These are phyloP conservation scores for Actinidia chinensis DNA, from an alignment of 179 eudicot species.

Conservation along the genomic window DNA sequence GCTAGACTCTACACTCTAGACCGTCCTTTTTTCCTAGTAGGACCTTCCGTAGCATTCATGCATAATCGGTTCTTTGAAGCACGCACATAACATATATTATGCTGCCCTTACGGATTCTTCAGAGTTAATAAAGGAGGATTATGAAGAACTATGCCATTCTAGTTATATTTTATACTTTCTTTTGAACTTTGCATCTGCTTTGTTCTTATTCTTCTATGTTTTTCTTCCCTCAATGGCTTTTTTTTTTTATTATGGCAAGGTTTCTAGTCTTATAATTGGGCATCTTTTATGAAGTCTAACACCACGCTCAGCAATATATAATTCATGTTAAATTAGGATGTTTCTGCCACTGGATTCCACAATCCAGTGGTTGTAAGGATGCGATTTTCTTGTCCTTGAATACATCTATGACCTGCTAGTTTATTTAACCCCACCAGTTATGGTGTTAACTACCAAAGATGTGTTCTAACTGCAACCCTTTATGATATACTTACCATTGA, in stretches of 20 bases:
- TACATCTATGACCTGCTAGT: background rate
- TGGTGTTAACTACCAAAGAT: constrained; percentile 25
- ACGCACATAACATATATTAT: background rate
- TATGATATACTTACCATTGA: constrained; percentile 31
- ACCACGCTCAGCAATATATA: background rate
- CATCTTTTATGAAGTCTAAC: background rate
- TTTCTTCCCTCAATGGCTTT: background rate
- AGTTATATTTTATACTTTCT: background rate
- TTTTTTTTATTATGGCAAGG: background rate
- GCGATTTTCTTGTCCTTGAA: constrained; percentile 4
- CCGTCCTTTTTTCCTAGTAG: constrained; percentile 19
- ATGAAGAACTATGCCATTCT: background rate
- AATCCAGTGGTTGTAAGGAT: background rate
- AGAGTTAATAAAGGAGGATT: constrained; percentile 1
- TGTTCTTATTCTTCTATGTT: constrained; percentile 20
- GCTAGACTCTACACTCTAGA: constrained; percentile 1
- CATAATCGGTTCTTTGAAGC: background rate
- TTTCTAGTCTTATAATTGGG: constrained; percentile 13
- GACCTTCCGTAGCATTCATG: constrained; percentile 17
- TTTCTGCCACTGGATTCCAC: background rate
- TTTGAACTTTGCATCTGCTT: constrained; percentile 12
- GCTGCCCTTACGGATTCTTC: constrained; percentile 12
- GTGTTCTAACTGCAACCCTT: constrained; percentile 30
- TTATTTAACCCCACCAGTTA: constrained; percentile 20
- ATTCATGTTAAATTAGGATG: background rate